phyloP scores from a whole-genome alignment of 306 rosid genomes.

The Pterocarpus santalinus region DNA sequence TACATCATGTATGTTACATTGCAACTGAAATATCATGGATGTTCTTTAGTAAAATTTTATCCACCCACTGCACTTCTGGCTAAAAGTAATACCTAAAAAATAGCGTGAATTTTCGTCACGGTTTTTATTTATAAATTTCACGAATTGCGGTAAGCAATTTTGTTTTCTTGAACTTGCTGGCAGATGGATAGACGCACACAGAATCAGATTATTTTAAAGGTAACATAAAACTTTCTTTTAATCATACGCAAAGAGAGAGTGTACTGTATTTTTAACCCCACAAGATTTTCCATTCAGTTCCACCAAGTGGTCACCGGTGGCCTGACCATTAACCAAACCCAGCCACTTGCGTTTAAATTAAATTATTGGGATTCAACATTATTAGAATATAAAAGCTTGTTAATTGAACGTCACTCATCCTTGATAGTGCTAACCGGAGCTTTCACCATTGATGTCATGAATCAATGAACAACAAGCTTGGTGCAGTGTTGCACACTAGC shows the following conservation, averaged over 20 bases:
- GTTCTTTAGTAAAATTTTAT: slow-evolving; percentile 2
- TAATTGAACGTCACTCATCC: slow-evolving; percentile 42
- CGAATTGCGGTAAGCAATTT: slow-evolving; percentile 8
- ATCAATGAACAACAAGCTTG: slow-evolving; percentile 42
- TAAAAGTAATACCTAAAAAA: background rate
- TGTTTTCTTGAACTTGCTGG: background rate
- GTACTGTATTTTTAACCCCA: background rate
- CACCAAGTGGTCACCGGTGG: background rate
- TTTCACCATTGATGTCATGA: slow-evolving; percentile 41
- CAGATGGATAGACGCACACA: background rate
- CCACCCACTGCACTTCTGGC: background rate
- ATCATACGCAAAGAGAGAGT: background rate
- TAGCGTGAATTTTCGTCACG: background rate
- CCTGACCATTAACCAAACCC: slow-evolving; percentile 23
- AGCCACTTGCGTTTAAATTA: slow-evolving; percentile 43
- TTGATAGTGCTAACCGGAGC: slow-evolving; percentile 36
- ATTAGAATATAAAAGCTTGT: slow-evolving; percentile 9
- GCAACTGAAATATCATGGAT: slow-evolving; percentile 19
- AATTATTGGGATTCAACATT: background rate
- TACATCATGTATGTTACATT: background rate
- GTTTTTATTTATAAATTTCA: background rate
- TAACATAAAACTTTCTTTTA: background rate
- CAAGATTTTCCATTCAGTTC: background rate
- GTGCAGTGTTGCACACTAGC: slow-evolving; percentile 35
- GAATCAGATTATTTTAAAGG: background rate